Base-by-base conservation (phyloP, 495 filamentous ascomycete species). In the Penicillium waksmanii region DNA sequence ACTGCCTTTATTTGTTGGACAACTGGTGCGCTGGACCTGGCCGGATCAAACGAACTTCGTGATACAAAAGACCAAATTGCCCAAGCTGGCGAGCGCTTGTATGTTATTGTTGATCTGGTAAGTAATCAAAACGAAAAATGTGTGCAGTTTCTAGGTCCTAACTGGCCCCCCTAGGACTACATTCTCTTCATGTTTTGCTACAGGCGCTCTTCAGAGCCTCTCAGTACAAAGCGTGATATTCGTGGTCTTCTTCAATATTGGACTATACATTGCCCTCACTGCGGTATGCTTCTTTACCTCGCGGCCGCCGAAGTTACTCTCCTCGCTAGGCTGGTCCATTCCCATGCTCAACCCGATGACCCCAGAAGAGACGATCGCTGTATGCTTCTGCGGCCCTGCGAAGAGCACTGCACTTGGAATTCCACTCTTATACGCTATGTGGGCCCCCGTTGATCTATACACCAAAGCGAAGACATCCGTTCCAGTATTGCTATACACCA, bases 381-480 rank as follows among this genome's bases (percentile, higher is more conserved):
- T 83, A 2, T 85, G 82, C 58, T 84, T 84, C 66, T 85, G 82
- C 56, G 82, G 78, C 1, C 81, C 82, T 1, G 81, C 82, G 21
- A 85, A 85, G 65, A 85, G 81, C 47, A 84, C 81, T 10, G 79
- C 78, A 11, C 65, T 84, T 3, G 82, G 81, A 2, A 82, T 85
- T 15, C 81, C 81, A 0, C 55, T 85, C 36, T 60, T 82, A 33
- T 79, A 81, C 59, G 76, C 81, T 9, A 83, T 85, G 81, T 85
- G 80, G 81, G 68, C 70, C 12, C 72, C 77, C 1, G 59, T 81
- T 12, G 79, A 83, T 56, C 71, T 82, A 17, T 78, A 75, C 46
- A 73, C 73, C 5, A 81, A 80, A 61, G 72, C 81, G 2, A 81
- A 79, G 36, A 83, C 81, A 12, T 80, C 81, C 17, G 76, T 85